Evolutionary conservation across 139 green algal genomes (phyloP).

Genomic region (Asterochloris erici): DNA sequence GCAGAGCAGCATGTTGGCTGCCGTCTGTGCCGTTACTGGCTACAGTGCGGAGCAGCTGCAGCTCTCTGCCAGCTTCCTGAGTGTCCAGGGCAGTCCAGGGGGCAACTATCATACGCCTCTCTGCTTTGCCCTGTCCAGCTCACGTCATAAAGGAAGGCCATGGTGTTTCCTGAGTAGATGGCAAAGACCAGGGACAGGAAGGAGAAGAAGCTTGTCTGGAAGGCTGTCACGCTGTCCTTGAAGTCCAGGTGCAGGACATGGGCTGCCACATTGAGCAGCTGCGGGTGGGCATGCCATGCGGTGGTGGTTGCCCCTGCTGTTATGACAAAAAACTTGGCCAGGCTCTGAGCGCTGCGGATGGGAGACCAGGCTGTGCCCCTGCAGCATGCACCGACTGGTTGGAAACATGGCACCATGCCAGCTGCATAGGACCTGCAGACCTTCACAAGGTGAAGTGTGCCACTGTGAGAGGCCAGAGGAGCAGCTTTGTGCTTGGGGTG

Average conservation of each 20-base stretch:
- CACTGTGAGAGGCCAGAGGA: too few relatives aligned
- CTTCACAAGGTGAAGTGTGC: too few relatives aligned
- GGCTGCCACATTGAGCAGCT: conserved; percentile 27
- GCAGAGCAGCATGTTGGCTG: too few relatives aligned
- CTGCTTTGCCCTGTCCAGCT: neutral
- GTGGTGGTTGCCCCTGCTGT: conserved; percentile 16
- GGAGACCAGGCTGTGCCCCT: conserved; percentile 25
- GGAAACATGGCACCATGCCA: neutral
- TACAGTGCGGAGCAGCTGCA: too few relatives aligned
- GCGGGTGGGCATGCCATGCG: conserved; percentile 23
- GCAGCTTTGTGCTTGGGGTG: too few relatives aligned
- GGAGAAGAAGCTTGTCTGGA: conserved; percentile 36
- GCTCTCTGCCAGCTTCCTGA: too few relatives aligned
- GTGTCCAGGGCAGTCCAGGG: too few relatives aligned
- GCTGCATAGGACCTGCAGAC: too few relatives aligned
- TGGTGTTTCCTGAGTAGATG: conserved; percentile 35
- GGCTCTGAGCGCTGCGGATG: conserved; percentile 17
- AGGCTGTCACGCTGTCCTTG: conserved; percentile 35
- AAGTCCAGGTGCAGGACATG: conserved; percentile 33
- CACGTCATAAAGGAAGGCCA: conserved; percentile 37
- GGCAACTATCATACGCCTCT: neutral
- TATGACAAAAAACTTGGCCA: conserved; percentile 25
- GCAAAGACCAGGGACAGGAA: conserved; percentile 33
- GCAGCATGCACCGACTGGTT: neutral
- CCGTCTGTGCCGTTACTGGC: too few relatives aligned